phyloP scores from a whole-genome alignment of 2,329 filamentous ascomycete species.

The Ceratocystis eucalypticola region DNA sequence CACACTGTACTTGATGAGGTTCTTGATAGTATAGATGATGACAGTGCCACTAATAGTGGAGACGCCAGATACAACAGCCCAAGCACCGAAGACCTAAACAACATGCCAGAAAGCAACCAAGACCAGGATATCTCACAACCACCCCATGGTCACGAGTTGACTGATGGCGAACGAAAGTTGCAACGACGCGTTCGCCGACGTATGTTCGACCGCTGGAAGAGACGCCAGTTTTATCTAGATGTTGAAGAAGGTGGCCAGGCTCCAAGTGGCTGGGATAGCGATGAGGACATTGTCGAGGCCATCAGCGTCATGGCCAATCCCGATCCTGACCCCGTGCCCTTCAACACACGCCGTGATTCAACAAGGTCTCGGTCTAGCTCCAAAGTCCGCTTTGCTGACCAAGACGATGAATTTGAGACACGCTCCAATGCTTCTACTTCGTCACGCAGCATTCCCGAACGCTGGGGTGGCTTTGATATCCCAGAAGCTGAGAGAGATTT shows the following conservation, averaged over 20 bases:
- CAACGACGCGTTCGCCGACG: slow-evolving; percentile 32
- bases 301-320: slow-evolving; percentile 25
- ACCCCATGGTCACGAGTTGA: background rate
- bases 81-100: background rate
- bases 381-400: slow-evolving; percentile 64
- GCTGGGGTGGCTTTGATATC: slow-evolving; percentile 69
- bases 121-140: background rate
- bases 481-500: slow-evolving; percentile 69
- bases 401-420: slow-evolving; percentile 52
- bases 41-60: background rate
- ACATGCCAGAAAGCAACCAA: background rate
- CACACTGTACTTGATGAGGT: background rate
- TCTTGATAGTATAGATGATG: background rate
- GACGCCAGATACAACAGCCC: background rate
- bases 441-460: slow-evolving; percentile 56
- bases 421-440: slow-evolving; percentile 61
- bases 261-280: slow-evolving; percentile 38
- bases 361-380: slow-evolving; percentile 59
- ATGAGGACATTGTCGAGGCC: slow-evolving; percentile 41
- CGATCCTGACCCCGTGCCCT: slow-evolving; percentile 21
- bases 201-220: slow-evolving; percentile 59
- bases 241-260: slow-evolving; percentile 64
- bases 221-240: slow-evolving; percentile 69
- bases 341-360: slow-evolving; percentile 30
- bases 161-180: background rate